Percentiles rank a stretch among this genome's conserved stretches.
Conservation (phyloP, 768 basidiomycete genomes). For the Suillus discolor region DNA sequence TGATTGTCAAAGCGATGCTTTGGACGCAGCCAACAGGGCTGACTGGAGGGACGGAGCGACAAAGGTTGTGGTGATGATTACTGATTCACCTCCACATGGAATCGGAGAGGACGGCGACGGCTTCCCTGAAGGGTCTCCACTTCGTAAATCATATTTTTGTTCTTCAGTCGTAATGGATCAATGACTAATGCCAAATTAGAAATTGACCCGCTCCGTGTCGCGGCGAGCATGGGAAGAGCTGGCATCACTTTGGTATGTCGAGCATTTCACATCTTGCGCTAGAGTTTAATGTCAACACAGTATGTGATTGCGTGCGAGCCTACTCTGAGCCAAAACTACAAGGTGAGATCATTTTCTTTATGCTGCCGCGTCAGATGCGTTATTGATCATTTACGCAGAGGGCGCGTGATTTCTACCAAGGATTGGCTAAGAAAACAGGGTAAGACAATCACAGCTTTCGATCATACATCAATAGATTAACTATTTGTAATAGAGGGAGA, state of each 20-base stretch:
- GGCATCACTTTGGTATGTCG: neutral
- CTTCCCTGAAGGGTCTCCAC: neutral
- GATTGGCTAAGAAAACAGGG: neutral
- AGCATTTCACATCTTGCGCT: neutral
- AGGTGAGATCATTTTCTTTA: neutral
- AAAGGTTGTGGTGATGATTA: neutral
- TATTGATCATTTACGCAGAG: neutral
- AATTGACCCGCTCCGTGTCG: neutral
- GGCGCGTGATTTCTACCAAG: neutral
- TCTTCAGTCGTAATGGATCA: neutral
- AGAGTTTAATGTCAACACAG: neutral
- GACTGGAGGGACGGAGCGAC: neutral
- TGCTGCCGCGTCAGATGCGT: neutral
- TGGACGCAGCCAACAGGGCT: neutral
- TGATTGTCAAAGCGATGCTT: neutral
- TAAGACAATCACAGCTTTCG: neutral
- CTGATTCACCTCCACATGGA: neutral
- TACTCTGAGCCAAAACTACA: neutral
- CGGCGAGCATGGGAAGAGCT: neutral
- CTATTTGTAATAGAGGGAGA: neutral
- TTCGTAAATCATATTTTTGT: neutral
- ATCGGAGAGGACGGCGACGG: neutral
- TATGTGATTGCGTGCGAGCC: slow-evolving; percentile 1
- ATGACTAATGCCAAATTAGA: neutral
- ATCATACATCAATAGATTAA: neutral